Evolutionary conservation across 768 basidiomycete species (phyloP), one percentile per base, ranked within the genome.

Genomic region (Steccherinum ochraceum): DNA sequence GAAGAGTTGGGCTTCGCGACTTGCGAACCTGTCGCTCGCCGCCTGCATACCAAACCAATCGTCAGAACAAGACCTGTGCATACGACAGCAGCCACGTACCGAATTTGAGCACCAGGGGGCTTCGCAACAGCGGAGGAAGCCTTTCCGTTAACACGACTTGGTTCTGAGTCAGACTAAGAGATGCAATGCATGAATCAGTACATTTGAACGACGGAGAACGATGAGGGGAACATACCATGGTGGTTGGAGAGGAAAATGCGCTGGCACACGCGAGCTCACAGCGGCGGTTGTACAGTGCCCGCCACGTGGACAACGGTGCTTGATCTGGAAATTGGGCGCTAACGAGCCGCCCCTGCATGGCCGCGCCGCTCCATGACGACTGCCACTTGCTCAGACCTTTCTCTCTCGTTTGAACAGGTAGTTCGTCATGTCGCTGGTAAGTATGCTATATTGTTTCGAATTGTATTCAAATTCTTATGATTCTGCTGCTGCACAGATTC

Each of bases 61-160:
- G 21, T 25, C 16, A 42, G 13, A 26, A 52, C 3, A 4, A 42
- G 25, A 44, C 11, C 16, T 52, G 18, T 46, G 4, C 3, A 20
- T 43, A 12, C 23, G 42, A 23, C 24, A 20, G 12, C 11, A 49
- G 41, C 16, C n/a, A 73, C 79, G 44, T 56, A 92, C 88, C 89
- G 83, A 71, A 91, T 81, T 69, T 87, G 84, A 57, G 85, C 84
- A 63, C 86, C 87, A 53, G 86, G 82, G 5, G 88, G 87, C 69
- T 81, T 87, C 45, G 79, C 82, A 50, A 86, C 79, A 40, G 71
- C 74, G 40, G 72, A 72, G 45, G 68, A 66, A 55, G 64, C 67
- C 24, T 53, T 54, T 58, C 65, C 70, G 68, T 59, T 72, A 58
- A 58, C 71, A 73, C 67, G 72, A 26, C 70, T 46, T 10, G 78